Conservation (phyloP, 2,329 filamentous ascomycete genomes). For the Chaetomiaceae sp. region DNA sequence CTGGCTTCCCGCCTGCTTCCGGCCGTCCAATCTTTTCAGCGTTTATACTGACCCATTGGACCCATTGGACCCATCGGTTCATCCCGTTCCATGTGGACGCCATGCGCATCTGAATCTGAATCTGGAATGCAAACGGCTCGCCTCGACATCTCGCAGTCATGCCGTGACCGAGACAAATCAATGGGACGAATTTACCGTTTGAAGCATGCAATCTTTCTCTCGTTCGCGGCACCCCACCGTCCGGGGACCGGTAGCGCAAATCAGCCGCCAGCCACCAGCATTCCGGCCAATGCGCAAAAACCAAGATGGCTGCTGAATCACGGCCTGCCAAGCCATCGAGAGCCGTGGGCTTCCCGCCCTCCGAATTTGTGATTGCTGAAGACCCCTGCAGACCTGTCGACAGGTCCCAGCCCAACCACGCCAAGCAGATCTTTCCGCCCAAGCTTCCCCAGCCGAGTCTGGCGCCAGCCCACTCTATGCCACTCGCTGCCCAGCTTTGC, state of each 20-base stretch:
- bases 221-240: neutral
- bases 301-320: neutral
- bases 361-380: slow-evolving; percentile 13
- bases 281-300: neutral
- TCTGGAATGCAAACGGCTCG: slow-evolving; percentile 3
- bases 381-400: slow-evolving; percentile 6
- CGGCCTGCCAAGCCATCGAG: neutral
- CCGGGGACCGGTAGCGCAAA: neutral
- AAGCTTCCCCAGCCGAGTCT: slow-evolving; percentile 17
- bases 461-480: too few relatives aligned
- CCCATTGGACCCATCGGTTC: slow-evolving; percentile 5
- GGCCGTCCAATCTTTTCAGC: neutral
- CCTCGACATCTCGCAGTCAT: neutral
- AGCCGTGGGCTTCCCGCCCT: slow-evolving; percentile 22
- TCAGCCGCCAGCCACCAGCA: slow-evolving; percentile 14
- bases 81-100: slow-evolving; percentile 14
- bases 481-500: neutral
- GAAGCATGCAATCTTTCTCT: neutral
- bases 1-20: too few relatives aligned
- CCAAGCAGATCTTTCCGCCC: slow-evolving; percentile 23
- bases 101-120: slow-evolving; percentile 5
- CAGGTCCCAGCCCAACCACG: slow-evolving; percentile 19
- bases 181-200: neutral
- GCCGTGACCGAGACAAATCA: neutral
- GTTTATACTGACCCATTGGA: neutral